Conservation (phyloP, 371 early-diverging fungal genomes). For the Circinella minor region DNA sequence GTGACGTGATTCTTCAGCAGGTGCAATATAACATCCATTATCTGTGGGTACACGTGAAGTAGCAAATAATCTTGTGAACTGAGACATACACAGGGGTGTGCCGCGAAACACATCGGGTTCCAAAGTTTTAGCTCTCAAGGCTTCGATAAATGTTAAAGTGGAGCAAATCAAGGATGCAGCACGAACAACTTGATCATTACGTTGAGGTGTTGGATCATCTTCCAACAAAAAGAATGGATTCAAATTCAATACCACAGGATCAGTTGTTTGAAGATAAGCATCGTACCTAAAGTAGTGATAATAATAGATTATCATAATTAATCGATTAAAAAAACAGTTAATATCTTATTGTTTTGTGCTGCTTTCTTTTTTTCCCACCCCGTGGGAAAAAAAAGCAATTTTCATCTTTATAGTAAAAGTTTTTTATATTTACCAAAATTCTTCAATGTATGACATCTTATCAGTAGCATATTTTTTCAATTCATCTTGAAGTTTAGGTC, state of each 20-base stretch:
- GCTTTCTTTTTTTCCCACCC: not conserved
- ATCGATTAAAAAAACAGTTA: not conserved
- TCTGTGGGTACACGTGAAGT: conserved; percentile 66
- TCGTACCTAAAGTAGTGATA: conserved; percentile 49
- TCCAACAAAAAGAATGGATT: conserved; percentile 59
- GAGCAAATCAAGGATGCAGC: conserved; percentile 58
- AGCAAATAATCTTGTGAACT: conserved; percentile 65
- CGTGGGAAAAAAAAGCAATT: conserved; percentile 1
- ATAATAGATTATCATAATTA: not conserved
- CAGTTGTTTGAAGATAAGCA: conserved; percentile 48
- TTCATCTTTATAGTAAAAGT: no score
- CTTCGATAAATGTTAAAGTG: conserved; percentile 57
- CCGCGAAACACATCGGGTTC: conserved; percentile 72
- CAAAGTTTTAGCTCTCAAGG: conserved; percentile 49
- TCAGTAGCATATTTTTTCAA: conserved; percentile 67
- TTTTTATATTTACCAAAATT: conserved; percentile 47
- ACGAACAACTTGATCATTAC: conserved; percentile 55
- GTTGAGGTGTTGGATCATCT: conserved; percentile 57
- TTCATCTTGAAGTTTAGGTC: conserved; percentile 78
- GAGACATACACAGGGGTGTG: conserved; percentile 70
- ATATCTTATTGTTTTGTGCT: not conserved
- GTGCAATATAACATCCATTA: conserved; percentile 54
- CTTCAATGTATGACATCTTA: conserved; percentile 61
- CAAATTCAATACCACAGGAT: conserved; percentile 55
- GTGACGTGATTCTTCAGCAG: conserved; percentile 54